phyloP scores from a whole-genome alignment of 1,284 basidiomycete species.

The Pseudozyma pruni region DNA sequence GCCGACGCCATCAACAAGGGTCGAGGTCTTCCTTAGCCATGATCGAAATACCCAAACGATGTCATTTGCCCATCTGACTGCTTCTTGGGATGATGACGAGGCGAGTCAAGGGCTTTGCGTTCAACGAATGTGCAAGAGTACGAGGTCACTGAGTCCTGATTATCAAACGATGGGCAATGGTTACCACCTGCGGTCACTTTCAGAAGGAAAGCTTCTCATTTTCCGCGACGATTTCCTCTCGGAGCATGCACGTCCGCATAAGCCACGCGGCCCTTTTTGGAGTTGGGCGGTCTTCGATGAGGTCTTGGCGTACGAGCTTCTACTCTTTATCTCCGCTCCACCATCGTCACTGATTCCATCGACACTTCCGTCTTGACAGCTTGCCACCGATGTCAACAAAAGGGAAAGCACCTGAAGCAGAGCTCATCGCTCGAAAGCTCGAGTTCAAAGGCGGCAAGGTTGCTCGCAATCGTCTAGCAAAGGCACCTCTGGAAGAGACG shows the following conservation, averaged over 20 bases:
- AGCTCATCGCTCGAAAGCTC: slow-evolving; percentile 70
- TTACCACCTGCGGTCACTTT: not conserved
- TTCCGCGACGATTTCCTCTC: not conserved
- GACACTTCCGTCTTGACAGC: not conserved
- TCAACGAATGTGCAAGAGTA: no score
- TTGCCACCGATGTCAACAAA: slow-evolving; percentile 7
- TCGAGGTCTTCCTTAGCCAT: slow-evolving; percentile 33
- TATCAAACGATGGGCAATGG: not conserved
- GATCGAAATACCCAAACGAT: no score
- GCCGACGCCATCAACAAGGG: slow-evolving; percentile 60
- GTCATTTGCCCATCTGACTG: not conserved
- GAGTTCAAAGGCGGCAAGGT: slow-evolving; percentile 73
- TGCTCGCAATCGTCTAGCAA: slow-evolving; percentile 71
- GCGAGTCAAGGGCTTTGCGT: no score
- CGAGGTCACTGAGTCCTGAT: no score
- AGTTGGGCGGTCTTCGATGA: not conserved
- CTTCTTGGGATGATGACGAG: no score
- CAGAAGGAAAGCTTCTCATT: not conserved
- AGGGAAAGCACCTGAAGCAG: slow-evolving; percentile 23
- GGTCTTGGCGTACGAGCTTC: not conserved
- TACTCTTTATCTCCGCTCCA: not conserved
- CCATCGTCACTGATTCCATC: slow-evolving; percentile 7
- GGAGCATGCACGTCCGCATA: not conserved
- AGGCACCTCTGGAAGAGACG: slow-evolving; percentile 68
- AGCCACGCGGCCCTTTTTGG: not conserved